Evolutionary conservation across 495 filamentous ascomycete genomes (phyloP).

Genomic region (Hypoxylon perforatum): DNA sequence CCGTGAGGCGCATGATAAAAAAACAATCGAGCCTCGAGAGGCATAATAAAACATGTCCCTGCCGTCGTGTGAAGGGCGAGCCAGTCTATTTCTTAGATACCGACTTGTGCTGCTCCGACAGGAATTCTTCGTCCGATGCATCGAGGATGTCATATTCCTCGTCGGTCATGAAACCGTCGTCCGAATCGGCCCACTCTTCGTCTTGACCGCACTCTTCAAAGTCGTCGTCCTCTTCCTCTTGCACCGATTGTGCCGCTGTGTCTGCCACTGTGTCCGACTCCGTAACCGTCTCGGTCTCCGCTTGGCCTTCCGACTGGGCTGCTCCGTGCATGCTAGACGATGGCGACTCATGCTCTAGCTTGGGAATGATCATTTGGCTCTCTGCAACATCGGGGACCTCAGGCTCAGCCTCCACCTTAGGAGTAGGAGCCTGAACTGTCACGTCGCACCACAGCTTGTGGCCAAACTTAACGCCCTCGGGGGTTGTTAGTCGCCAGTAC

Average conservation of each 20-base stretch:
- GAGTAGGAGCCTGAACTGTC: conserved; percentile 62
- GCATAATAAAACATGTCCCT: background rate
- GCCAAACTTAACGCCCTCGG: conserved; percentile 85
- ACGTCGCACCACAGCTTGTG: conserved; percentile 96
- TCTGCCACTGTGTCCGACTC: conserved; percentile 42
- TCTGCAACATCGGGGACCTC: conserved; percentile 42
- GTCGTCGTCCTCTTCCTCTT: conserved; percentile 66
- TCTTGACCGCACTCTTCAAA: conserved; percentile 69
- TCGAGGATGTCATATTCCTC: conserved; percentile 98
- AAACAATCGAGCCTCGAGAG: too few relatives aligned
- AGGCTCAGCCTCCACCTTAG: conserved; percentile 34
- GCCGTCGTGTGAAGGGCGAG: background rate
- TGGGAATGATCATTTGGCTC: conserved; percentile 95
- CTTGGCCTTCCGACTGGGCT: conserved; percentile 39
- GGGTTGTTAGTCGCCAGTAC: conserved; percentile 93
- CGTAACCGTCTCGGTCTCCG: conserved; percentile 37
- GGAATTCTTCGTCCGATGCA: conserved; percentile 90
- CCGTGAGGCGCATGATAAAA: background rate
- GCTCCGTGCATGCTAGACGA: conserved; percentile 78
- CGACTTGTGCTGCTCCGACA: conserved; percentile 55
- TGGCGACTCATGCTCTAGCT: conserved; percentile 93
- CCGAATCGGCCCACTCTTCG: conserved; percentile 68
- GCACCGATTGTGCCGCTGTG: conserved; percentile 43
- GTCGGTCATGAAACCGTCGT: conserved; percentile 85
- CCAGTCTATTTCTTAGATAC: conserved; percentile 46